Conservation (phyloP, 2,329 filamentous ascomycete genomes). For the Paecilomyces formosus region DNA sequence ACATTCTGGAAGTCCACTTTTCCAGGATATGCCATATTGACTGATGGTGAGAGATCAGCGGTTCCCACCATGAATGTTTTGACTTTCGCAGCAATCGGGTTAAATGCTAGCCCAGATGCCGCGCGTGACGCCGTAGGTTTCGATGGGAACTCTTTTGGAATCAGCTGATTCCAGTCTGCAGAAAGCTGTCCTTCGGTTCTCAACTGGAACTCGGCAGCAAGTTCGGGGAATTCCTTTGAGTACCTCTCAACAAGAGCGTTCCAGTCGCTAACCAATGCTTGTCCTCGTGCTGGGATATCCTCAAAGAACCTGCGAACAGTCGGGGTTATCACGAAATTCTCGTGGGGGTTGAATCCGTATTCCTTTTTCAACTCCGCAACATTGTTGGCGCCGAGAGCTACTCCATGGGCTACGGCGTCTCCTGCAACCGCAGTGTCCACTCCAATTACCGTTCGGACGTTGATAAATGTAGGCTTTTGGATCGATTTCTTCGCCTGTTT, state of each 20-base stretch:
- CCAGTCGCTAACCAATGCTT: conserved; percentile 44
- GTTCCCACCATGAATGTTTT: conserved; percentile 48
- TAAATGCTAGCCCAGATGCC: conserved; percentile 43
- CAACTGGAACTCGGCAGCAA: conserved; percentile 42
- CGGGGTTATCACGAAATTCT: conserved; percentile 40
- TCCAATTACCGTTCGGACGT: conserved; percentile 48
- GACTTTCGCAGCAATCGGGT: conserved; percentile 44
- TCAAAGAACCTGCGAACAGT: conserved; percentile 47
- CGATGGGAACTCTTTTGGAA: conserved; percentile 43
- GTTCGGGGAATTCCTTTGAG: conserved; percentile 36
- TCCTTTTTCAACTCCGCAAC: conserved; percentile 49
- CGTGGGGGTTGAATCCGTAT: conserved; percentile 44
- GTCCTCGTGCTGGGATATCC: conserved; percentile 40
- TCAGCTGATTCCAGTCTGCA: conserved; percentile 43
- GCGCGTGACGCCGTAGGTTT: conserved; percentile 44
- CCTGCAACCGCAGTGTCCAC: conserved; percentile 40
- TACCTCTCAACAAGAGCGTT: conserved; percentile 39
- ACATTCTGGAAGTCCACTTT: conserved; percentile 47
- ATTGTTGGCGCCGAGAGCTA: conserved; percentile 48
- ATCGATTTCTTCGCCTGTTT: conserved; percentile 30
- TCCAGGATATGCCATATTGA: conserved; percentile 49
- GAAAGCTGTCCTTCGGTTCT: conserved; percentile 44
- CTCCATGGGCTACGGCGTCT: conserved; percentile 51
- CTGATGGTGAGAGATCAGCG: conserved; percentile 46
- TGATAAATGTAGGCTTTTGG: conserved; percentile 50